Evolutionary conservation across 1,139 yeast genomes (phyloP), one percentile per base, ranked within the genome.

Genomic region (Candida sanyaensis): DNA sequence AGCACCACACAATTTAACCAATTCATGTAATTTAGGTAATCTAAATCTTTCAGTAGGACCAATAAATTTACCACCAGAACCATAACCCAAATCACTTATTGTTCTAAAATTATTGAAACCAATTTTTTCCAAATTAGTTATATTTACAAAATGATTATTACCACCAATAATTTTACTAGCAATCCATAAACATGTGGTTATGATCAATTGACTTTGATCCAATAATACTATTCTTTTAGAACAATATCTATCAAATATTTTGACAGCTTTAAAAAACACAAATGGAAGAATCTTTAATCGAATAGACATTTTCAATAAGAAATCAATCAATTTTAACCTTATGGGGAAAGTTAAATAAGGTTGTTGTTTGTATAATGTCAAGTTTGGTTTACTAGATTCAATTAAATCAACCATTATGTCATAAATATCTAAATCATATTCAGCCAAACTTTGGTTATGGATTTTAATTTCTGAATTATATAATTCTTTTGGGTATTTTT

Each of bases 41-140:
- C 90, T 71, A 53, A 83, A 82, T 56, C 89, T 70, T 59, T 83
- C 84, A 43, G 84, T 81, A 38, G 89, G 88, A 13, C 88, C 88
- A 50, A 73, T 66, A 61, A 71, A 82, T 58, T 85, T 73, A 12
- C 86, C 86, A 39, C 88, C 87, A 37, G 66, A 57, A 3, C 80
- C 80, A 56, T 72, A 73, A 41, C 78, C 79, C 51, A 74, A 65
- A 54, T 75, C 79, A 52, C 58, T 62, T 43, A 75, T 72, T 42
- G 76, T 69, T 51, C 63, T 65, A 32, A 73, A 63, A 37, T 62
- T 59, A 10, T 37, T 32, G 17, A 23, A 12, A 30, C 46, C 48
- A 27, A 49, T 45, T 44, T 59, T 59, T 38, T 65, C 69, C 36
- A 65, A 52, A 50, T 71, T 69, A 44, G 53, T 59, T 52, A 73